Base-by-base conservation (phyloP, 768 basidiomycete species). In the Cystofilobasidium capitatum region DNA sequence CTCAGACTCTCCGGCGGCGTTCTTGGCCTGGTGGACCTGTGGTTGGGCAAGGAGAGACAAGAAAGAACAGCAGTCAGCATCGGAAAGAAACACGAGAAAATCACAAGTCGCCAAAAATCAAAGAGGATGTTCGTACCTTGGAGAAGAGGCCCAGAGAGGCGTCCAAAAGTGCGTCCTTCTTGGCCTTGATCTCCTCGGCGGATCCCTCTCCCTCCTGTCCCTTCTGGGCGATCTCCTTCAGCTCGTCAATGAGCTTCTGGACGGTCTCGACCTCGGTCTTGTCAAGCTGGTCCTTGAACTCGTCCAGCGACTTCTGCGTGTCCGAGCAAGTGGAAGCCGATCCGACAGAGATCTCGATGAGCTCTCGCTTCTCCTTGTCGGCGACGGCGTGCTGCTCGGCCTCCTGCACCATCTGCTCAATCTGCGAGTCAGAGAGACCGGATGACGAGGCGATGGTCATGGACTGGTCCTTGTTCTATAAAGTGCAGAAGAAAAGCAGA, bases 381-480 rank as follows among this genome's bases (percentile, higher is more conserved):
- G 85, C 78, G 81, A 97, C 96, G 42, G 93, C 91, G 74, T 84
- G 93, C 76, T 89, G 82, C 80, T 99, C 96, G 62, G 94, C 86
- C 73, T 98, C 93, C 2, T 86, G 78, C 59, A 99, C 86, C 96
- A 99, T 99, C 75, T 85, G 85, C 81, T 96, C 91, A 69, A 98
- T 98, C 74, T 99, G 94, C 80, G 87, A 88, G 80, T 97, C 92
- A 71, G 83, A 88, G 62, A 99, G 85, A 76, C 96, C 94, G 3
- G 94, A 98, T 14, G 91, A 96, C 5, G 93, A 96, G 5, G 93
- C 91, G 71, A 98, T 93, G 58, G 96, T 98, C 89, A 91, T 91
- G 0, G 89, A 91, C 75, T 91, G 90, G 74, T 91, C 89, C 82
- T 91, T 77, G 79, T 79, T 79, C n/a, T n/a, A n/a, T n/a, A n/a